Base-by-base conservation (phyloP, 345 rosid genomes). In the Arabidopsis thaliana region DNA sequence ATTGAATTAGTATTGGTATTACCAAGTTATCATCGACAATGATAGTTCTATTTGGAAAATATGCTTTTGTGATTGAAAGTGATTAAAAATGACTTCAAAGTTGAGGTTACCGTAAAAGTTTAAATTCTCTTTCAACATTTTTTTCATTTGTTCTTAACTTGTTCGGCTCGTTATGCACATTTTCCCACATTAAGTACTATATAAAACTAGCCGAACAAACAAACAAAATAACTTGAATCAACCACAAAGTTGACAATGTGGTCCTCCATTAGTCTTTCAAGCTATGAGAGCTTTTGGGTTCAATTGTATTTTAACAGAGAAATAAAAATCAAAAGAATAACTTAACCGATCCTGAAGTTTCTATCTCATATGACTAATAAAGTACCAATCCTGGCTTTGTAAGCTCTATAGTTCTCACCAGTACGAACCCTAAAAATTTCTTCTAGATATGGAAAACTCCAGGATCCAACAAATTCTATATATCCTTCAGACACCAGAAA, bases 181-280 rank as follows among this genome's bases (percentile, higher is more conserved):
- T 37, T 37, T 36, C 5, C 34, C 34, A 32, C 7, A 8, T 36
- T 36, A 34, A 32, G 2, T 6, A 58, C 25, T n/a, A 16, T 16
- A 16, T 16, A 16, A 16, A 16, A 16, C 20, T 16, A 16, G 20
- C 20, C 20, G 20, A 16, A 16, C 20, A 16, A 16, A 16, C 20
- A 16, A 16, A 16, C 20, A 16, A 16, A 16, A 16, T 16, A 16
- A 28, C 3, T 30, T 16, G 32, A 48, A 65, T 2, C 6, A 50
- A 51, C 11, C 69, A 72, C 42, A 61, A 12, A 16, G 23, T 63
- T 52, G 33, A 44, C 56, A 65, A 46, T 22, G 30, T 55, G 46
- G 52, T 64, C 65, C 71, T 73, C 57, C 38, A 56, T 25, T 57
- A 74, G 57, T 57, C 50, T 41, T 65, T 65, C 38, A 37, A 57